Percentiles rank a stretch among this genome's conserved stretches.
Conservation (phyloP, 2,329 filamentous ascomycete species). For the Eurotiales sp. region DNA sequence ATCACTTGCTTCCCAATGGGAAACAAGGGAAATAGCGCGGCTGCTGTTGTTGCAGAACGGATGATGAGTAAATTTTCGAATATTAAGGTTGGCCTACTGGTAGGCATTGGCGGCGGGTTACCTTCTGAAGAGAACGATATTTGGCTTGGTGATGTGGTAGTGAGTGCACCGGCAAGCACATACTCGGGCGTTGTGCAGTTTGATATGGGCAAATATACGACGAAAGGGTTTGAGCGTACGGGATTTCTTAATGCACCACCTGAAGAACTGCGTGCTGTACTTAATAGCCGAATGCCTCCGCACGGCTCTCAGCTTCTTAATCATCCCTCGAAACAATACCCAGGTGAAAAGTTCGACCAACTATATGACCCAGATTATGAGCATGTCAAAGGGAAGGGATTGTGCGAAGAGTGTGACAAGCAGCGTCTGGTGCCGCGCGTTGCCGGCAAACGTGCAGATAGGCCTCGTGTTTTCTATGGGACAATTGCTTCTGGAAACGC, state of each 20-base stretch:
- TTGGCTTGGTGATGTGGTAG: neutral
- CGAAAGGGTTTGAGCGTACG: neutral
- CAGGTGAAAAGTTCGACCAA: no score
- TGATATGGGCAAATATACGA: neutral
- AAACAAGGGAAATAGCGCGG: neutral
- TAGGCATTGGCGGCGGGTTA: constrained; percentile 1
- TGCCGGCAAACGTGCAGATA: no score
- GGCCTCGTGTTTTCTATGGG: no score
- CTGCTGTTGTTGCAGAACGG: neutral
- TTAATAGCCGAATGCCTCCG: no score
- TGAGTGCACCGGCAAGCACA: neutral
- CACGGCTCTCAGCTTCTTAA: no score
- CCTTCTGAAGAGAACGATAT: neutral
- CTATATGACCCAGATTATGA: no score
- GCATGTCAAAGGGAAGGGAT: no score
- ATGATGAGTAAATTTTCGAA: neutral
- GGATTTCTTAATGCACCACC: no score
- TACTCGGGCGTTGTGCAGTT: neutral
- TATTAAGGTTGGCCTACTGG: neutral
- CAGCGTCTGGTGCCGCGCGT: no score
- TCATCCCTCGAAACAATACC: no score
- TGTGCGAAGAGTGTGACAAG: no score
- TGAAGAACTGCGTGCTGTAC: no score
- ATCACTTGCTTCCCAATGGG: neutral
- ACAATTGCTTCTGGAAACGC: neutral